Evolutionary conservation across 2,329 filamentous ascomycete genomes (phyloP).

Genomic region (Leptodontidium sp.): DNA sequence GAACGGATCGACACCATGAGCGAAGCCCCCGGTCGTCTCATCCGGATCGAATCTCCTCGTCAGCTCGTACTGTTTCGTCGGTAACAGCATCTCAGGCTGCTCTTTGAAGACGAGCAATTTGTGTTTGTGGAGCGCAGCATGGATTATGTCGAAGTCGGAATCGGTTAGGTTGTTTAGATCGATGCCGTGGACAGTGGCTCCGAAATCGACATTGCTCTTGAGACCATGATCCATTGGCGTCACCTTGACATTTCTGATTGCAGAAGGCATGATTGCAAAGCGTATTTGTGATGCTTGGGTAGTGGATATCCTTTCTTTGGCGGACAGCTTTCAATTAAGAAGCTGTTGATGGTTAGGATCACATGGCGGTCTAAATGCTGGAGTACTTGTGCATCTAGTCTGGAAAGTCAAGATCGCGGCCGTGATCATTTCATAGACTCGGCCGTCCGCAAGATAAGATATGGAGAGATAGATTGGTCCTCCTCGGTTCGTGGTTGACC

Average conservation of each 20-base stretch:
- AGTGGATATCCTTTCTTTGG: neutral
- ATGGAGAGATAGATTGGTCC: no score
- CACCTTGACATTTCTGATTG: slow-evolving; percentile 42
- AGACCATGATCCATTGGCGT: slow-evolving; percentile 41
- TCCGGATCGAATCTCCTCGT: slow-evolving; percentile 48
- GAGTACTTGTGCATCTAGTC: neutral
- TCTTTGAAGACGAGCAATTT: slow-evolving; percentile 51
- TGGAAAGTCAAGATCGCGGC: neutral
- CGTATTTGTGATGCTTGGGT: slow-evolving; percentile 20
- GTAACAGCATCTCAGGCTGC: slow-evolving; percentile 48
- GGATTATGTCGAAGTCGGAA: slow-evolving; percentile 47
- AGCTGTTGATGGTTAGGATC: neutral
- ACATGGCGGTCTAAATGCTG: neutral
- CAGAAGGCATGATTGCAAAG: slow-evolving; percentile 36
- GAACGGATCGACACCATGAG: slow-evolving; percentile 49
- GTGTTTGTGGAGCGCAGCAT: slow-evolving; percentile 47
- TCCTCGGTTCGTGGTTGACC: neutral
- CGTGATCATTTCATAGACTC: neutral
- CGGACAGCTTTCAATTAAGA: neutral
- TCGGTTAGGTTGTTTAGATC: slow-evolving; percentile 49
- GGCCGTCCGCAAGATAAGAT: neutral
- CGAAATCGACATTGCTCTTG: slow-evolving; percentile 49
- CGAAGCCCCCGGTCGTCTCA: slow-evolving; percentile 49
- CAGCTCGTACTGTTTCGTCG: slow-evolving; percentile 49
- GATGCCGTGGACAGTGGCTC: slow-evolving; percentile 49